A percentile compares a stretch with the other conserved stretches of the same genome.
Evolutionary conservation across 83 land plant genomes (phyloP).

Genomic region (Larix sibirica): DNA sequence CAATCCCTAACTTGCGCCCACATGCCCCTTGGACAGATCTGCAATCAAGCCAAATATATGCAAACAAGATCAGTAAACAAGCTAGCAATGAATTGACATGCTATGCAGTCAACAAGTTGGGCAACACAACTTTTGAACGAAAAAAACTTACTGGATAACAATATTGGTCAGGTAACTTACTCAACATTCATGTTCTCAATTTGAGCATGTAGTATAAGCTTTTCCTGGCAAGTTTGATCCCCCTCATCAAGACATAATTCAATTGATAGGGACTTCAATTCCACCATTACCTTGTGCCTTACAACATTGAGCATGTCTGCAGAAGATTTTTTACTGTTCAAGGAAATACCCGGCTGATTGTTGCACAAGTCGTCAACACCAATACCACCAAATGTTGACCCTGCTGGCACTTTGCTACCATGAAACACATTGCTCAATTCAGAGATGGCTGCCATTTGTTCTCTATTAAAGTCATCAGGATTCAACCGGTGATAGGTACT

Average conservation of each 20-base stretch:
- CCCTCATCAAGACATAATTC: slow-evolving; percentile 11
- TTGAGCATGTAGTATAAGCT: slow-evolving; percentile 5
- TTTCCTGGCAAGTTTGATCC: neutral
- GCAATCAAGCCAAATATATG: neutral
- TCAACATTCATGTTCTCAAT: slow-evolving; percentile 8
- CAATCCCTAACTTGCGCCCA: neutral
- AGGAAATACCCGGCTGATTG: neutral
- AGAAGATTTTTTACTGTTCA: neutral
- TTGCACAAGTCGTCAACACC: neutral
- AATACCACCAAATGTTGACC: neutral
- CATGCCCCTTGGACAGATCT: slow-evolving; percentile 5
- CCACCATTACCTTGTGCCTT: neutral
- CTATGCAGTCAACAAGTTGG: neutral
- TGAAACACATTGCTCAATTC: neutral
- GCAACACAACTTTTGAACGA: neutral
- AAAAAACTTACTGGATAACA: neutral
- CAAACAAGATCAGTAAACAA: neutral
- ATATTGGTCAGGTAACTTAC: neutral
- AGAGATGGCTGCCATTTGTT: neutral
- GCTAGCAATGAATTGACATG: neutral
- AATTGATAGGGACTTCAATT: neutral
- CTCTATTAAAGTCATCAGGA: neutral
- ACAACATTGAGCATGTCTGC: neutral
- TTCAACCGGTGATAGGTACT: neutral
- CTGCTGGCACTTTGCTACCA: neutral